phyloP scores from a whole-genome alignment of 2,329 filamentous ascomycete species.

The Scedosporium minutisporum region DNA sequence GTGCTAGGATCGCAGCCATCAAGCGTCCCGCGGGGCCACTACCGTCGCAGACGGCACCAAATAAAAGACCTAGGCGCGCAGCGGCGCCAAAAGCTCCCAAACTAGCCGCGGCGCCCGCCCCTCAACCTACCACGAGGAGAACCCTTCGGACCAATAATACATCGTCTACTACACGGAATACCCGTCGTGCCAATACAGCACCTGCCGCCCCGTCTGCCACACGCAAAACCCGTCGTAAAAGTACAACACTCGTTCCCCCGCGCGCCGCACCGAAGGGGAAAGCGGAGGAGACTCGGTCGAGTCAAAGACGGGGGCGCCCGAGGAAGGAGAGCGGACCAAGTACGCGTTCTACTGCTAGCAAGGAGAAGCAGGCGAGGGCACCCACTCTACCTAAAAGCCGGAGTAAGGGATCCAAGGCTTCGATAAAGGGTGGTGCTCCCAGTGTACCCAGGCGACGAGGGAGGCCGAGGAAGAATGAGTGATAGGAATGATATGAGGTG shows the following conservation, averaged over 20 bases:
- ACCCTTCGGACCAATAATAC: no score
- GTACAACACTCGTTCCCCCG: no score
- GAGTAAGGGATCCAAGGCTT: not conserved
- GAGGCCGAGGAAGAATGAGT: not conserved
- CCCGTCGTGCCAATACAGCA: no score
- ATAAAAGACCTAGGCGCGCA: not conserved
- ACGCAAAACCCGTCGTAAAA: no score
- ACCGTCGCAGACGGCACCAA: not conserved
- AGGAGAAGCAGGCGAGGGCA: not conserved
- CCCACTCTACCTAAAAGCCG: not conserved
- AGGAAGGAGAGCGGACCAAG: not conserved
- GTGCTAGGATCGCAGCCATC: not conserved
- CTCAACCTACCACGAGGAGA: no score
- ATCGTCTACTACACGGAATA: no score
- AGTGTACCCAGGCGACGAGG: not conserved
- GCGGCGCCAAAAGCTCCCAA: not conserved
- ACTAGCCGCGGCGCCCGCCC: no score
- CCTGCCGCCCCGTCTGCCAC: no score
- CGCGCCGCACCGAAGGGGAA: no score
- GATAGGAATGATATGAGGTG: not conserved
- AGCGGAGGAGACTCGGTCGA: not conserved
- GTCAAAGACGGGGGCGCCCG: not conserved
- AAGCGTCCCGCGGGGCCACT: not conserved
- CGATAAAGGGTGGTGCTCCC: not conserved
- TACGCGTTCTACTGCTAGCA: not conserved